Percentiles rank a stretch among this genome's conserved stretches.
phyloP scores from a whole-genome alignment of 2,329 filamentous ascomycete species.

The Venturia aucupariae region DNA sequence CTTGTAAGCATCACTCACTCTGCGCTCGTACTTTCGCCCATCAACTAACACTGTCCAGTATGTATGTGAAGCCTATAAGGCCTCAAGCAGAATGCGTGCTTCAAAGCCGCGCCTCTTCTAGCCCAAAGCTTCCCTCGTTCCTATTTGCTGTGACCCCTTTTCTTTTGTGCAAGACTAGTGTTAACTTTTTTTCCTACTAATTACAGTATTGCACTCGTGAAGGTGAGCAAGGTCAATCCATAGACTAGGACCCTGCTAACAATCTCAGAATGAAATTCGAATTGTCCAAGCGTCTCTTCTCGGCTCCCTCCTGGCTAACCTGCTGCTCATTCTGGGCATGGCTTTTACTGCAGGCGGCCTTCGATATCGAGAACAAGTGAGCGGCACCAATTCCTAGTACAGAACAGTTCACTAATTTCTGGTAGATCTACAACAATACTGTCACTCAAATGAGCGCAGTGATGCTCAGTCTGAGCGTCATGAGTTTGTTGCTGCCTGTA shows the following conservation, averaged over 20 bases:
- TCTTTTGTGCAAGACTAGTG: constrained; percentile 11
- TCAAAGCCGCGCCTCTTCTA: constrained; percentile 12
- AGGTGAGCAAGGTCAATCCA: constrained; percentile 35
- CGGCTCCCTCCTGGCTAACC: constrained; percentile 80
- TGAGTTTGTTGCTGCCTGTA: constrained; percentile 76
- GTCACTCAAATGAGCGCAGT: constrained; percentile 96
- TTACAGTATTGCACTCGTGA: constrained; percentile 63
- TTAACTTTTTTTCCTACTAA: constrained; percentile 13
- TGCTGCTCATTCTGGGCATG: constrained; percentile 86
- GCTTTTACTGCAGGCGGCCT: constrained; percentile 79
- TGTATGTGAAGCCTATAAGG: constrained; percentile 23
- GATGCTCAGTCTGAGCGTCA: constrained; percentile 80
- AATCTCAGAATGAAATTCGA: constrained; percentile 60
- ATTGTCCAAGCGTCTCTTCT: constrained; percentile 87
- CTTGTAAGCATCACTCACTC: constrained; percentile 23
- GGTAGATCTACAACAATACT: constrained; percentile 80
- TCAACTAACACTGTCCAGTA: constrained; percentile 27
- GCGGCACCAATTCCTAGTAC: neutral
- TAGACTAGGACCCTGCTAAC: constrained; percentile 2
- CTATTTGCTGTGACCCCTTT: constrained; percentile 1
- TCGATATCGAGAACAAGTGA: constrained; percentile 74
- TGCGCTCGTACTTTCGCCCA: constrained; percentile 14
- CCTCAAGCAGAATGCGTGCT: constrained; percentile 11
- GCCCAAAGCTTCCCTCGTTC: constrained; percentile 12
- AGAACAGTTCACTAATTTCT: constrained; percentile 17